phyloP scores from a whole-genome alignment of 2,329 filamentous ascomycete genomes.

The Dendryphion nanum region DNA sequence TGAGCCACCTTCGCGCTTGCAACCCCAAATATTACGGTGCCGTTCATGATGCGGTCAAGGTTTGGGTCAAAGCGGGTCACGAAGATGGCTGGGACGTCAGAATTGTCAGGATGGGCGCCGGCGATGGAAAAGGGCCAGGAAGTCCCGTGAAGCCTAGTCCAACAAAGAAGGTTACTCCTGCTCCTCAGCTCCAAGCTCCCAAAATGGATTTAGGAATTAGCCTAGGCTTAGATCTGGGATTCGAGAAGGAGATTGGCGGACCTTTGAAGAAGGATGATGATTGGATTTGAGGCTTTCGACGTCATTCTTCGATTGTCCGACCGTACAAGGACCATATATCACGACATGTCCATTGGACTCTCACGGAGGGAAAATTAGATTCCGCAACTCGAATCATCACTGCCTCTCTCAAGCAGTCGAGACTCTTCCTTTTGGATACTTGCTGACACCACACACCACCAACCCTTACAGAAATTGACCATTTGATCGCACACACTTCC shows the following conservation, averaged over 20 bases:
- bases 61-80: constrained; percentile 83
- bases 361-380: too few relatives aligned
- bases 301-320: too few relatives aligned
- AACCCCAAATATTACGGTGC: constrained; percentile 97
- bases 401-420: too few relatives aligned
- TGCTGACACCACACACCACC: too few relatives aligned
- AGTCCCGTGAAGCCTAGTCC: constrained; percentile 41
- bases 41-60: constrained; percentile 83
- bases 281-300: constrained; percentile 32
- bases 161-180: constrained; percentile 39
- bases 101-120: constrained; percentile 71
- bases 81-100: constrained; percentile 87
- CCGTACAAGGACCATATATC: too few relatives aligned
- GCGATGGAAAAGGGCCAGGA: constrained; percentile 32
- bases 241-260: constrained; percentile 29
- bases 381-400: too few relatives aligned
- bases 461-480: too few relatives aligned
- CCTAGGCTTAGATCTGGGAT: constrained; percentile 22
- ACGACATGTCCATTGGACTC: too few relatives aligned
- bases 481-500: too few relatives aligned
- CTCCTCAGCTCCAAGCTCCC: constrained; percentile 38
- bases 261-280: constrained; percentile 18
- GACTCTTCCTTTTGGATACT: too few relatives aligned
- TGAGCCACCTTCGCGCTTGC: constrained; percentile 82
- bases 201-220: constrained; percentile 35